A percentile compares a stretch with the other conserved stretches of the same genome.
These are phyloP conservation scores for Acer yangbiense DNA, from an alignment of 345 rosid genomes.

Conservation along the genomic window DNA sequence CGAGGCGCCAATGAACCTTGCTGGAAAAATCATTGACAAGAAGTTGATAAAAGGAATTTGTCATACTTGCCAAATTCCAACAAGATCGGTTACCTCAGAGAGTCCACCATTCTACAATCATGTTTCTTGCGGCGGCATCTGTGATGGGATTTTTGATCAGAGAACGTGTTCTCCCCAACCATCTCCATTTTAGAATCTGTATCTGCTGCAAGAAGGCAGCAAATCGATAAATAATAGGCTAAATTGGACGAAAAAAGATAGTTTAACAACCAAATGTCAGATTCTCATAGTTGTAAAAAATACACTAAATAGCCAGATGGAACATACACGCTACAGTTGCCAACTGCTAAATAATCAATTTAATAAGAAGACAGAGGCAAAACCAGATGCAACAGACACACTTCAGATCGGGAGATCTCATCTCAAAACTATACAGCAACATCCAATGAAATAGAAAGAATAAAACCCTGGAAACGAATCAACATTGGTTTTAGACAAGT, in stretches of 20 bases:
- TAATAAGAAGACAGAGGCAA: background rate
- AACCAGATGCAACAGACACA: background rate
- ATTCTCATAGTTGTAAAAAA: background rate
- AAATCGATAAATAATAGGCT: conserved; percentile 2
- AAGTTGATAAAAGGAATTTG: background rate
- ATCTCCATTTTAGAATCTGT: conserved; percentile 64
- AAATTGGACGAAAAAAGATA: background rate
- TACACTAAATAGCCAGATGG: background rate
- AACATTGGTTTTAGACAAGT: background rate
- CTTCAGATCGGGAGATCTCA: background rate
- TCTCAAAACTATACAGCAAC: background rate
- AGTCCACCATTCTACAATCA: conserved; percentile 69
- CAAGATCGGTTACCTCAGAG: conserved; percentile 41
- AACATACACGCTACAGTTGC: background rate
- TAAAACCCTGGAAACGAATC: background rate
- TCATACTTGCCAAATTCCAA: conserved; percentile 11
- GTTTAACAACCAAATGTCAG: background rate
- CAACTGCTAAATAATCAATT: background rate
- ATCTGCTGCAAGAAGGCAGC: conserved; percentile 36
- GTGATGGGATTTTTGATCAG: conserved; percentile 73
- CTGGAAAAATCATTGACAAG: background rate
- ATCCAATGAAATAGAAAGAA: background rate
- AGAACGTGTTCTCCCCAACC: conserved; percentile 74
- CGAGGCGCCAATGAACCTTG: conserved; percentile 1
- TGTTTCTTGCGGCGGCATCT: conserved; percentile 88